Conservation (phyloP, 2,329 filamentous ascomycete genomes). For the Hypoxylon sp. region DNA sequence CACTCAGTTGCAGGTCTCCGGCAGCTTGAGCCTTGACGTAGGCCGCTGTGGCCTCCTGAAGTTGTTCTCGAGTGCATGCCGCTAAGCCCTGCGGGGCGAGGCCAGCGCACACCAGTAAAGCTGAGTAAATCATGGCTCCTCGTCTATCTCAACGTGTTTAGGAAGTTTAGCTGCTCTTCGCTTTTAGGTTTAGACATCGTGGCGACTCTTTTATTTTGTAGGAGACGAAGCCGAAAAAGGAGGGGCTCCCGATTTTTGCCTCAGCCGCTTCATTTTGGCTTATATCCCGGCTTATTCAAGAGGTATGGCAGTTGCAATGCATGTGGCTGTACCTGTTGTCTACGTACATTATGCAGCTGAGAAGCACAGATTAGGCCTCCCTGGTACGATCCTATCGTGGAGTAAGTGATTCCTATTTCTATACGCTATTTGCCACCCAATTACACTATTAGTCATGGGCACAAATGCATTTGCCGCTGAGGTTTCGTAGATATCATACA, state of each 20-base stretch:
- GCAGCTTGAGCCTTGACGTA: conserved; percentile 47
- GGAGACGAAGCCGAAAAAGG: conserved; percentile 28
- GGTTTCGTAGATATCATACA: background rate
- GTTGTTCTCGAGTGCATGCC: conserved; percentile 44
- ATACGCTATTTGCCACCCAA: background rate
- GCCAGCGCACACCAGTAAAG: conserved; percentile 28
- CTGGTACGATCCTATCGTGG: conserved; percentile 8
- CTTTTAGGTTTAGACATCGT: background rate
- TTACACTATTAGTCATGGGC: background rate
- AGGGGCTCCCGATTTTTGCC: conserved; percentile 36
- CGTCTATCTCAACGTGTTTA: background rate
- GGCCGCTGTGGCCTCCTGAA: conserved; percentile 44
- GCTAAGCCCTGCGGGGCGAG: conserved; percentile 43
- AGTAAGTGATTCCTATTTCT: conserved; percentile 8
- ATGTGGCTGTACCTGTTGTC: conserved; percentile 16
- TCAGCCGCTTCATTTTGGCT: conserved; percentile 35
- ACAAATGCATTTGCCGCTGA: conserved; percentile 7
- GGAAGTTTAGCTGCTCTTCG: background rate
- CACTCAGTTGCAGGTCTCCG: conserved; percentile 37
- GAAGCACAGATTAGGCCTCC: background rate
- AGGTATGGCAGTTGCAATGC: conserved; percentile 31
- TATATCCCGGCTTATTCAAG: conserved; percentile 43
- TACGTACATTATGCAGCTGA: background rate
- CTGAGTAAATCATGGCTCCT: conserved; percentile 42
- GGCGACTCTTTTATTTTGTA: conserved; percentile 36